Evolutionary conservation across 75 land plant genomes (phyloP).

Genomic region (Picea sitchensis): DNA sequence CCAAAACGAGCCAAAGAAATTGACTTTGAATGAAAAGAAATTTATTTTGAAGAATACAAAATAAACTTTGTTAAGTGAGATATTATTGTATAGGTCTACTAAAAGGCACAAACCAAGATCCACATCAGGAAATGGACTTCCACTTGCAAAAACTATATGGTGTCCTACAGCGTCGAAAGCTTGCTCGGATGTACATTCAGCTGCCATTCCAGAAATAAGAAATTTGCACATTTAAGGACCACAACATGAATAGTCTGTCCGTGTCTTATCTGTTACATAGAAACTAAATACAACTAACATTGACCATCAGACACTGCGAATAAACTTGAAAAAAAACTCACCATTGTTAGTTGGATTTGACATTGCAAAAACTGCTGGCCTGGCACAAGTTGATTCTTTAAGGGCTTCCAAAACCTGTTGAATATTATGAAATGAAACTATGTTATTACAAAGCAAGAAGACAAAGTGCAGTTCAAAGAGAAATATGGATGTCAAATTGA

Average conservation of each 20-base stretch:
- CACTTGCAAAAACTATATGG: constrained; percentile 93
- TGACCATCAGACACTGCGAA: neutral
- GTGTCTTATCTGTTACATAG: neutral
- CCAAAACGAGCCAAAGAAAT: neutral
- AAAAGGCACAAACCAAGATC: constrained; percentile 63
- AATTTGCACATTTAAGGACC: neutral
- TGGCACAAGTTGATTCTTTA: constrained; percentile 69
- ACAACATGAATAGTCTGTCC: neutral
- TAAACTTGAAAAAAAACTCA: constrained; percentile 10
- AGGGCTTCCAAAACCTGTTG: constrained; percentile 87
- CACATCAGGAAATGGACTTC: constrained; percentile 93
- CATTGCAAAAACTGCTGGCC: constrained; percentile 98
- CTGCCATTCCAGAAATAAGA: constrained; percentile 27
- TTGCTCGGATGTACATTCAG: constrained; percentile 97
- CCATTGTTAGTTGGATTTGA: constrained; percentile 98
- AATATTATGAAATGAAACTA: constrained; percentile 1
- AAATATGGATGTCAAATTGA: neutral
- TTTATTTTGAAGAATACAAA: neutral
- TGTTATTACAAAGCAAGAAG: neutral
- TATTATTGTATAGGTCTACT: neutral
- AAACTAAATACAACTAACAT: neutral
- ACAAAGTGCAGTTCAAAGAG: neutral
- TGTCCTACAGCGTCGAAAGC: constrained; percentile 83
- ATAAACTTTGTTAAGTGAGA: neutral
- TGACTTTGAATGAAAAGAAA: constrained; percentile 3